Evolutionary conservation across 345 rosid species (phyloP), one percentile per base, ranked within the genome.

Genomic region (Melaleuca alternifolia): DNA sequence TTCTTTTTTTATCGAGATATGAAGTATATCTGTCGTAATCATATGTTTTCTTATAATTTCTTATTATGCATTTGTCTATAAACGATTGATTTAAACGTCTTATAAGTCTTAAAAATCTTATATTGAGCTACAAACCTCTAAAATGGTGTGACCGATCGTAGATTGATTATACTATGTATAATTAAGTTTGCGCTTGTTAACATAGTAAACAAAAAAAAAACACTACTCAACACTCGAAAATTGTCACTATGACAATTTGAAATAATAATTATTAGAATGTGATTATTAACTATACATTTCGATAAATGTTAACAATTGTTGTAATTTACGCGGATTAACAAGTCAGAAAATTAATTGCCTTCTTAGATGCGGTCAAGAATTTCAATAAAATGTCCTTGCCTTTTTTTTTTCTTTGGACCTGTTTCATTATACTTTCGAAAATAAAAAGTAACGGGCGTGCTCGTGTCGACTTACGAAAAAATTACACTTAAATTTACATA

Each of bases 191-290:
- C 18, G 9, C 37, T 6, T 4, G 11, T 12, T 59, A 1, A 59
- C 33, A n/a, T 59, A 59, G 12, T 59, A 13, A 59, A 59, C 10
- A 10, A 59, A n/a, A n/a, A 0, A 10, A 59, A n/a, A n/a, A 1
- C 1, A 13, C 9, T 0, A 59, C n/a, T 33, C 4, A 13, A 1
- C 14, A 2, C 3, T 3, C 6, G 30, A 13, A 59, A n/a, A 59
- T 59, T 6, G 62, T 24, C 15, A 24, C 2, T 24, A n/a, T 24
- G 41, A 4, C 2, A 41, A 41, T 41, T 41, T 41, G 3, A 41
- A 24, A 24, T 57, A n/a, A 59, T 59, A 59, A 59, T 59, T n/a
- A 16, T 12, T n/a, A 59, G 16, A 59, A 5, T 59, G 33, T n/a
- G 71, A n/a, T 59, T 57, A 15, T 57, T 23, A 11, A 11, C 15